These are phyloP conservation scores for Rehmannia glutinosa DNA, from an alignment of 257 asterid genomes.

Conservation along the genomic window DNA sequence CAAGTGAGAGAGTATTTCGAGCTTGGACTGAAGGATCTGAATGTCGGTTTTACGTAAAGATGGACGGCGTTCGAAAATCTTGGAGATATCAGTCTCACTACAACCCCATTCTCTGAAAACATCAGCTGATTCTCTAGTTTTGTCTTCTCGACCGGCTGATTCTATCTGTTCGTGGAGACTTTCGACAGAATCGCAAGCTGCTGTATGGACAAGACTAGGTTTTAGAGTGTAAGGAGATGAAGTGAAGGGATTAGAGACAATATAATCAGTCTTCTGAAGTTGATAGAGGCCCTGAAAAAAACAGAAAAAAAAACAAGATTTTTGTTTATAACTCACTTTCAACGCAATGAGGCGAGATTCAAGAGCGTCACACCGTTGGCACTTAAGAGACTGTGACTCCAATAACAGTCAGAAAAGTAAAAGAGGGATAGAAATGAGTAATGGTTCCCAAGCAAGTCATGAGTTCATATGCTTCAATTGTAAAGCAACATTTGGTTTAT, in stretches of 20 bases:
- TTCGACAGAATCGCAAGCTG: conserved; percentile 31
- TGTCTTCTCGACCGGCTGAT: conserved; percentile 6
- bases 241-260: conserved; percentile 15
- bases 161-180: conserved; percentile 18
- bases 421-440: not conserved
- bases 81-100: conserved; percentile 48
- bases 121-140: conserved; percentile 31
- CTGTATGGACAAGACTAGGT: conserved; percentile 25
- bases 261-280: conserved; percentile 17
- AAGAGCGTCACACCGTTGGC: not conserved
- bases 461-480: not conserved
- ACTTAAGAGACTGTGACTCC: not conserved
- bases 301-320: not conserved
- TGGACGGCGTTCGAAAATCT: conserved; percentile 51
- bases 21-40: conserved; percentile 47
- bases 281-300: conserved; percentile 30
- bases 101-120: conserved; percentile 68
- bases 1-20: conserved; percentile 43
- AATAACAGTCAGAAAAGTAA: not conserved
- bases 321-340: not conserved
- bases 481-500: not conserved
- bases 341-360: not conserved
- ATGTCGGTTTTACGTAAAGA: conserved; percentile 43
- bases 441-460: not conserved
- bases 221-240: conserved; percentile 18